These are phyloP conservation scores for Pyrenula aspistea DNA, from an alignment of 495 filamentous ascomycete species.

Conservation along the genomic window DNA sequence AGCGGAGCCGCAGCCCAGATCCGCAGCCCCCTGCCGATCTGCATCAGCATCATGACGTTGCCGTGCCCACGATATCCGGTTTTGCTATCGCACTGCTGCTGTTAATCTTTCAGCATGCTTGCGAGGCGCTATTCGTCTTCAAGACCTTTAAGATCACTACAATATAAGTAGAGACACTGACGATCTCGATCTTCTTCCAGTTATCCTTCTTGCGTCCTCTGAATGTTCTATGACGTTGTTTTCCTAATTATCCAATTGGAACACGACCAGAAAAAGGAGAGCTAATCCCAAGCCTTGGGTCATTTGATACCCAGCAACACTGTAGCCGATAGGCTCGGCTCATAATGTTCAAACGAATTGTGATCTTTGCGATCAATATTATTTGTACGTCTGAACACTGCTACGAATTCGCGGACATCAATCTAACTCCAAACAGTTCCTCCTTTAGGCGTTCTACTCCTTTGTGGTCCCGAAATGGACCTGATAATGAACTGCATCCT, in stretches of 20 bases:
- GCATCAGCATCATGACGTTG: not conserved
- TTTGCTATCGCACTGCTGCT: not conserved
- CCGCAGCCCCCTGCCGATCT: not conserved
- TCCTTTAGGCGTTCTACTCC: conserved; percentile 12
- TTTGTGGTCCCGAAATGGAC: conserved; percentile 17
- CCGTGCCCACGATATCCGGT: not conserved
- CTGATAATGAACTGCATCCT: conserved; percentile 21
- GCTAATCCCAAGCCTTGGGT: too few species aligned
- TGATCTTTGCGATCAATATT: not conserved
- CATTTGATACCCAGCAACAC: too few species aligned
- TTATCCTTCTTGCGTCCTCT: too few species aligned
- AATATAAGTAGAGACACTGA: too few species aligned
- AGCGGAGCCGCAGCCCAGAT: not conserved
- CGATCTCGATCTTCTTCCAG: too few species aligned
- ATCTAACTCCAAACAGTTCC: conserved; percentile 4
- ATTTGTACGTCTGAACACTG: not conserved
- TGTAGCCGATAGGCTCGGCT: too few species aligned
- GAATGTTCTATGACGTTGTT: too few species aligned
- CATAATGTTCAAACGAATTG: not conserved
- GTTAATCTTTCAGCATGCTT: too few species aligned
- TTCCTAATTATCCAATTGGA: too few species aligned
- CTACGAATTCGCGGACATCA: not conserved
- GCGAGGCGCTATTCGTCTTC: too few species aligned
- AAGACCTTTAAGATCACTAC: too few species aligned
- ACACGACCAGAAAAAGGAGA: too few species aligned